A percentile compares a stretch with the other conserved stretches of the same genome.
Conservation (phyloP, 1,139 yeast genomes). For the Yamadazyma siamensis region DNA sequence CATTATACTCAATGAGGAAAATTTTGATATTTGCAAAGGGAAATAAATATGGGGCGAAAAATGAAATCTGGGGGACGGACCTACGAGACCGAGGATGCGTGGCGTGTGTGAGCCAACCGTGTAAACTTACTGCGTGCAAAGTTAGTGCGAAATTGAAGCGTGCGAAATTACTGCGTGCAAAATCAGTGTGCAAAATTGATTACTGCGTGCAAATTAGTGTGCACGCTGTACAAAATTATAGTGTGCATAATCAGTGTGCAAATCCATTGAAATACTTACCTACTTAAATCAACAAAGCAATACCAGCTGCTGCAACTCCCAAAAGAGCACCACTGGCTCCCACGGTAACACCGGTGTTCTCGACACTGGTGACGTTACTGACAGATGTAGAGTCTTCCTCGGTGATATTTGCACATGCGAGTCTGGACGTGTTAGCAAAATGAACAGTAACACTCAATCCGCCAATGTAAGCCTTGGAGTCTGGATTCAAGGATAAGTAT, state of each 20-base stretch:
- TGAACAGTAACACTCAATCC: constrained; percentile 39
- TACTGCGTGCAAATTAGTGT: no score
- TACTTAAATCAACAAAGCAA: constrained; percentile 2
- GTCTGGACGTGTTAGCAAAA: constrained; percentile 27
- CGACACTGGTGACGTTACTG: constrained; percentile 1
- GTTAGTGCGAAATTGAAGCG: no score
- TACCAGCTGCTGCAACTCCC: constrained; percentile 2
- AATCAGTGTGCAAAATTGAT: no score
- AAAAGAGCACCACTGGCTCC: constrained; percentile 4
- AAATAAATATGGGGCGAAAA: no score
- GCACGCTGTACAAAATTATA: no score
- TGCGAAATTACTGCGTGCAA: no score
- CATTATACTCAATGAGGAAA: constrained; percentile 3
- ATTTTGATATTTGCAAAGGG: constrained; percentile 1
- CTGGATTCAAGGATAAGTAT: constrained; percentile 37
- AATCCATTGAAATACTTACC: no score
- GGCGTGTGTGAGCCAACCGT: no score
- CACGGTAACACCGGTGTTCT: constrained; percentile 2
- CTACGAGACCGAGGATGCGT: no score
- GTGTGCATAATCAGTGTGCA: no score
- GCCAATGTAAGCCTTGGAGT: constrained; percentile 34
- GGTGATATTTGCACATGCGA: constrained; percentile 42
- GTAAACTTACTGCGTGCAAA: no score
- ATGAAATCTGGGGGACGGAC: no score
- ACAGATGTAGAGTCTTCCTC: constrained; percentile 3